Base-by-base conservation (phyloP, 257 asterid species). In the Verbascum thapsus region DNA sequence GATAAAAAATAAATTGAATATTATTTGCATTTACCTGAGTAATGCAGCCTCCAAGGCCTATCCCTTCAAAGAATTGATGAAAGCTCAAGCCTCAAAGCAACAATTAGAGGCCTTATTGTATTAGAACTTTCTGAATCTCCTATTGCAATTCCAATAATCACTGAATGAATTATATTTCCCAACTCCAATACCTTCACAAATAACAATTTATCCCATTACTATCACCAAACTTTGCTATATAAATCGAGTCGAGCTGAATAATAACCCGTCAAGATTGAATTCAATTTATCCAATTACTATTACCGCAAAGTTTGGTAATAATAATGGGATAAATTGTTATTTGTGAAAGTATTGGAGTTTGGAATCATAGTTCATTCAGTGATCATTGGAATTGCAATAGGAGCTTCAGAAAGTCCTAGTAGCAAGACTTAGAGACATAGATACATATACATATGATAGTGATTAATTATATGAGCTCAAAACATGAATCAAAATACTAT, bases 11-110 rank as follows among this genome's bases (percentile, higher is more conserved):
- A n/a, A n/a, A n/a, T n/a, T n/a, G n/a, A n/a, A n/a, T n/a, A n/a
- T n/a, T n/a, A n/a, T n/a, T n/a, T n/a, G n/a, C n/a, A n/a, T n/a
- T n/a, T 51, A 80, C 85, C 82, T 77, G 86, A 22, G 71, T 30
- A 13, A 80, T 77, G 61, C 83, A 72, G 10, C 83, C 86, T 57
- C 83, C 86, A 0, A 77, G 83, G 1, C 86, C 83, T 3, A 80
- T 71, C 41, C 86, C 83, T 69, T 80, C 86, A 16, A 80, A 80
- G 58, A 80, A 74, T 6, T 80, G 83, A 65, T 80, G 83, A 32
- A 80, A 80, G n/a, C n/a, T n/a, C n/a, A n/a, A n/a, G n/a, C 0
- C 73, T 51, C 50, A 80, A 49, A 1, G 86, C 83, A 7, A 67
- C 83, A 43, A 80, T 57, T 3, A 80, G 58, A 44, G 83, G 83